Evolutionary conservation across 2,329 filamentous ascomycete species (phyloP).

Genomic region (Allantophomopsis lycopodina): DNA sequence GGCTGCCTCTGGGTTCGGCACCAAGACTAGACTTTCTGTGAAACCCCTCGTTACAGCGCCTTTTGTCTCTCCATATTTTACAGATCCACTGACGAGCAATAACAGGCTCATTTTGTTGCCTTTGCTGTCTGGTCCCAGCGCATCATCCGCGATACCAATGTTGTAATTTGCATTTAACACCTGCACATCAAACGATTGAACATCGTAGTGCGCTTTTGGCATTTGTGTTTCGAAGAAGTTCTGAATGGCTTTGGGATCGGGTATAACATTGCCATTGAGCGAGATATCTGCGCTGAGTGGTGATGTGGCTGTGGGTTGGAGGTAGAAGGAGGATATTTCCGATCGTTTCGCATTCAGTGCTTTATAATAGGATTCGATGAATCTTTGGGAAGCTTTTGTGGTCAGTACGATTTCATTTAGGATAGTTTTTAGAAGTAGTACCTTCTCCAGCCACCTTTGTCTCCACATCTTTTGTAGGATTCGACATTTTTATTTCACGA

Average conservation of each 20-base stretch:
- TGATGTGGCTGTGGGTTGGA: conserved; percentile 40
- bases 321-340: conserved; percentile 56
- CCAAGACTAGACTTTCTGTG: conserved; percentile 68
- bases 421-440: conserved; percentile 6
- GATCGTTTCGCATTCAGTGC: conserved; percentile 43
- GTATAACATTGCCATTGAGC: conserved; percentile 62
- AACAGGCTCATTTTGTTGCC: conserved; percentile 55
- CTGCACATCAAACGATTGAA: conserved; percentile 65
- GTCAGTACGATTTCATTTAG: background rate
- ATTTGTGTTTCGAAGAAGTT: conserved; percentile 55
- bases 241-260: conserved; percentile 50
- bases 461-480: conserved; percentile 30
- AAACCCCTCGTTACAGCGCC: conserved; percentile 56
- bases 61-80: conserved; percentile 51
- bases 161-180: conserved; percentile 58
- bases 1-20: conserved; percentile 56
- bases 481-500: conserved; percentile 19
- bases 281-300: conserved; percentile 51
- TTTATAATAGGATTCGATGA: conserved; percentile 63
- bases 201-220: conserved; percentile 48
- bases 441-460: conserved; percentile 21
- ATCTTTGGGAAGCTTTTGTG: conserved; percentile 49
- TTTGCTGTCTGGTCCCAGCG: conserved; percentile 25
- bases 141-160: conserved; percentile 36
- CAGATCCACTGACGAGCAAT: conserved; percentile 60